Percentiles rank a stretch among this genome's conserved stretches.
Evolutionary conservation across 495 filamentous ascomycete species (phyloP).

Genomic region (Massariosphaeria phaeospora): DNA sequence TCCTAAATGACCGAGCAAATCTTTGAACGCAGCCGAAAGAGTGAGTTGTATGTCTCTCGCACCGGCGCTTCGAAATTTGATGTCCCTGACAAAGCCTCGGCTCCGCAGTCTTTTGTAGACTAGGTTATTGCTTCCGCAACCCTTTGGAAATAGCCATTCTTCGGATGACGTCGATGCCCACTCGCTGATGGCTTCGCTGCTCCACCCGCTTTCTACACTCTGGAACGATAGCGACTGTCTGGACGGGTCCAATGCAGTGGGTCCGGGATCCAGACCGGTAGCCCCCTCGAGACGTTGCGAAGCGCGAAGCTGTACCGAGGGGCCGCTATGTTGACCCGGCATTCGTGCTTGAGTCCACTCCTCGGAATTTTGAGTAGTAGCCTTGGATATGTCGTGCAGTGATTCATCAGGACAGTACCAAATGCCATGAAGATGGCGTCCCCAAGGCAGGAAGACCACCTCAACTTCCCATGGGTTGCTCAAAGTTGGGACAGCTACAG

Average conservation of each 20-base stretch:
- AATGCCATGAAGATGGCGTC: constrained; percentile 51
- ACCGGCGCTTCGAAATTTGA: constrained; percentile 53
- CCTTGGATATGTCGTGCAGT: constrained; percentile 39
- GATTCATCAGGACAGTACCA: constrained; percentile 54
- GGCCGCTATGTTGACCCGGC: neutral
- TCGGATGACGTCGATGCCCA: constrained; percentile 39
- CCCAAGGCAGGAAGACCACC: constrained; percentile 64
- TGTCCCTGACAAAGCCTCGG: constrained; percentile 58
- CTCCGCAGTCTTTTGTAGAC: constrained; percentile 60
- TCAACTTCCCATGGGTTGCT: constrained; percentile 62
- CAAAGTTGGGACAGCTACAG: constrained; percentile 50
- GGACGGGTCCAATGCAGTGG: neutral
- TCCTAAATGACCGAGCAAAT: constrained; percentile 42
- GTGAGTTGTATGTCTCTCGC: constrained; percentile 57
- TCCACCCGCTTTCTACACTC: constrained; percentile 37
- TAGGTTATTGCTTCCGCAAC: constrained; percentile 50
- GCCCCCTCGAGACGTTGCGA: neutral
- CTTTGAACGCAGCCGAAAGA: constrained; percentile 54
- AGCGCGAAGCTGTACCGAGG: neutral
- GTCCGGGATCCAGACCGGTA: neutral
- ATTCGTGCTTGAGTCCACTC: constrained; percentile 55
- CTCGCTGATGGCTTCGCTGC: constrained; percentile 39
- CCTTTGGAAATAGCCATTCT: constrained; percentile 55
- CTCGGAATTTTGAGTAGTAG: constrained; percentile 43
- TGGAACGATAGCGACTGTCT: constrained; percentile 2